These are phyloP conservation scores for Kondoa subrosea DNA, from an alignment of 768 basidiomycete species.

Conservation along the genomic window DNA sequence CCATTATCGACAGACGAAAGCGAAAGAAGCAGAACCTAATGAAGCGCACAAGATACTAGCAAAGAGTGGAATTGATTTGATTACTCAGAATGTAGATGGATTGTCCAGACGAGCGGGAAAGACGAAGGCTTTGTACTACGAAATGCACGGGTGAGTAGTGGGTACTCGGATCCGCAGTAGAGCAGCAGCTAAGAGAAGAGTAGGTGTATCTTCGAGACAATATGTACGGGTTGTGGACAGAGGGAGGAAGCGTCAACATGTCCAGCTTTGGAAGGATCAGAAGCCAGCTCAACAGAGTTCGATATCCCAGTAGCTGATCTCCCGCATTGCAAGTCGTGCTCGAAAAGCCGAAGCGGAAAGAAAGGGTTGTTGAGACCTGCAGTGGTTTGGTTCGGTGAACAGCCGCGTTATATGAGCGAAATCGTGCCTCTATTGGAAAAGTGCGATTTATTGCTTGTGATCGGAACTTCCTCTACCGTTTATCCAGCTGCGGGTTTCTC, in stretches of 20 bases:
- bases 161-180: not conserved
- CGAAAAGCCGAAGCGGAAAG: conserved; percentile 5
- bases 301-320: not conserved
- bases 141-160: not conserved
- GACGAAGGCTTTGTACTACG: not conserved
- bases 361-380: conserved; percentile 38
- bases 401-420: conserved; percentile 33
- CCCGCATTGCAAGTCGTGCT: not conserved
- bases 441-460: conserved; percentile 43
- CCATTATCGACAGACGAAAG: conserved; percentile 43
- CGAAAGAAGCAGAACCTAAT: conserved; percentile 40
- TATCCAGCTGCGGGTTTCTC: conserved; percentile 27
- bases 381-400: conserved; percentile 48
- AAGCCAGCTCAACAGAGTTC: not conserved
- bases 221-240: conserved; percentile 42
- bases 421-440: conserved; percentile 37
- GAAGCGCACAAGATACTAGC: conserved; percentile 44
- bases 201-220: not conserved
- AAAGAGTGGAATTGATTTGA: conserved; percentile 27
- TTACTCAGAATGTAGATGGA: conserved; percentile 26
- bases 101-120: conserved; percentile 11
- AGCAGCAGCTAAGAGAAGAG: too few species aligned
- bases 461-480: conserved; percentile 44
- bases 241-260: conserved; percentile 35
- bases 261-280: conserved; percentile 38